Percentiles rank a stretch among this genome's conserved stretches.
Evolutionary conservation across 2,329 filamentous ascomycete genomes (phyloP).

Genomic region (Nakataea oryzae): DNA sequence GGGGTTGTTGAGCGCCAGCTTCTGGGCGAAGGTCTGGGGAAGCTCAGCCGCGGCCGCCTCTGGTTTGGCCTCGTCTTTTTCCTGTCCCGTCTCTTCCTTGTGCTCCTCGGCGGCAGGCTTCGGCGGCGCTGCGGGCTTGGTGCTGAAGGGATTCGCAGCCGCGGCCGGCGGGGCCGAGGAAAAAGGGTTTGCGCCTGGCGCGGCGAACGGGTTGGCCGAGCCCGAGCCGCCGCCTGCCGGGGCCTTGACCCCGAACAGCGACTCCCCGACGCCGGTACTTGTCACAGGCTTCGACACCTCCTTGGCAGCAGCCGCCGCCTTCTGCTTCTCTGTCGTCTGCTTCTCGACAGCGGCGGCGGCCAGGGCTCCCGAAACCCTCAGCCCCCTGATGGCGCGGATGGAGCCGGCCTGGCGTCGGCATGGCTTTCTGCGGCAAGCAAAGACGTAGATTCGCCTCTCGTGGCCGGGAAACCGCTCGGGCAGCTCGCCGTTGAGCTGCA

Average conservation of each 20-base stretch:
- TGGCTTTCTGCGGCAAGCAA: conserved; percentile 65
- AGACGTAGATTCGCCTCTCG: conserved; percentile 79
- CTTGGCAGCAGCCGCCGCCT: conserved; percentile 19
- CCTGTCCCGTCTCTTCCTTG: conserved; percentile 17
- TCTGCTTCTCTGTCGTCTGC: conserved; percentile 21
- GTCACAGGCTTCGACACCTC: conserved; percentile 20
- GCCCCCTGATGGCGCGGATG: conserved; percentile 63
- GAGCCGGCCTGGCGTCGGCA: conserved; percentile 79
- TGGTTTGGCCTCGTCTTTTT: conserved; percentile 20
- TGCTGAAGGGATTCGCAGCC: conserved; percentile 12
- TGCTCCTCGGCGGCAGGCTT: not conserved
- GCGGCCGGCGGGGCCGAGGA: conserved; percentile 12
- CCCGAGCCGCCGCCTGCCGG: conserved; percentile 21
- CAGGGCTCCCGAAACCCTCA: conserved; percentile 40
- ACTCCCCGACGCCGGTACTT: conserved; percentile 47
- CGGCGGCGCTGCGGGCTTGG: conserved; percentile 1
- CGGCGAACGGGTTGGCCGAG: conserved; percentile 42
- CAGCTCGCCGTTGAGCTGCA: conserved; percentile 86
- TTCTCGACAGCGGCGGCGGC: conserved; percentile 17
- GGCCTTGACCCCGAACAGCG: conserved; percentile 57
- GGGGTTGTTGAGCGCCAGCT: conserved; percentile 60
- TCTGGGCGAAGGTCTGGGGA: conserved; percentile 58
- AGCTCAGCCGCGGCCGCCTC: conserved; percentile 23
- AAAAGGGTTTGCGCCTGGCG: conserved; percentile 17
- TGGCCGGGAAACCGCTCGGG: conserved; percentile 79